These are phyloP conservation scores for Candida sojae DNA, from an alignment of 1,139 yeast genomes.

Conservation along the genomic window DNA sequence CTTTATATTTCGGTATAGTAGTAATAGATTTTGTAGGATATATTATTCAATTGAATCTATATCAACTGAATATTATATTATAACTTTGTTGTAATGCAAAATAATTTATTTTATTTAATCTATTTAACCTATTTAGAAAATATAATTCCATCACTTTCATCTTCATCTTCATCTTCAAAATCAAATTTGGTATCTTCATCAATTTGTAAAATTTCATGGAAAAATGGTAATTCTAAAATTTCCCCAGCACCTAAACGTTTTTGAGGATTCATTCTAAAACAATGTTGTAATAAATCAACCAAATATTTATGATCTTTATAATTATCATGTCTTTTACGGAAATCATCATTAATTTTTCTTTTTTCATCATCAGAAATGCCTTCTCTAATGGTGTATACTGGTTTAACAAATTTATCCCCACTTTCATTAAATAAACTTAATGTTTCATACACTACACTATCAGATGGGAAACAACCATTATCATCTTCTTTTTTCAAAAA, in stretches of 20 bases:
- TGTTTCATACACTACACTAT: conserved; percentile 43
- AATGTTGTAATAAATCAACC: conserved; percentile 52
- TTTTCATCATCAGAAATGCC: conserved; percentile 8
- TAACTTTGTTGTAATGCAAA: no score
- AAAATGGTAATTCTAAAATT: conserved; percentile 57
- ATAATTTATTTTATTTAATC: no score
- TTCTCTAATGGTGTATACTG: conserved; percentile 13
- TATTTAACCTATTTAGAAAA: conserved; percentile 16
- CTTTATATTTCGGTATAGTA: no score
- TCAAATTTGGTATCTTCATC: conserved; percentile 20
- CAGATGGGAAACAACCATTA: conserved; percentile 39
- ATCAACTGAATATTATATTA: no score
- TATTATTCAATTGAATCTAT: no score
- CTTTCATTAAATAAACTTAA: conserved; percentile 29
- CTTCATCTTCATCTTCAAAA: conserved; percentile 21
- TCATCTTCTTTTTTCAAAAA: conserved; percentile 34
- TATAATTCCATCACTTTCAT: conserved; percentile 38
- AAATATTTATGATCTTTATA: conserved; percentile 47
- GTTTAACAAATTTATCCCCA: conserved; percentile 29
- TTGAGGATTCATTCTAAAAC: conserved; percentile 59
- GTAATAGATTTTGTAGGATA: no score
- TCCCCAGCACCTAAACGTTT: conserved; percentile 58
- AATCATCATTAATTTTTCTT: conserved; percentile 14
- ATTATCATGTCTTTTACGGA: conserved; percentile 22
- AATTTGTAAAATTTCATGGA: conserved; percentile 36